phyloP scores from a whole-genome alignment of 179 eudicot species.

The Beta corolliflora region DNA sequence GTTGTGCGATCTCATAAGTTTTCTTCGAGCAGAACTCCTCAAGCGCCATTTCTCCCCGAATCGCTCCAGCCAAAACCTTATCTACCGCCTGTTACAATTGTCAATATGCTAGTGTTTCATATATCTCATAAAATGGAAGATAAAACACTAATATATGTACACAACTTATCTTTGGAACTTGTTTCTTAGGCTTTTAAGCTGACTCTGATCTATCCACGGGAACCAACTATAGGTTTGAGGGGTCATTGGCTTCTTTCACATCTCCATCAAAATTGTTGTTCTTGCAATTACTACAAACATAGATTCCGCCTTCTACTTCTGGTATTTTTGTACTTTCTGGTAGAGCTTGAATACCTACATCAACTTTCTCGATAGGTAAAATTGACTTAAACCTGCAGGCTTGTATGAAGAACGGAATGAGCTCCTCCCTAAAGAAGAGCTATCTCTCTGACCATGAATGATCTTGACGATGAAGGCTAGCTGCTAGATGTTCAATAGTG shows the following conservation, averaged over 20 bases:
- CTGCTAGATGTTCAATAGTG: slow-evolving; percentile 68
- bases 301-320: slow-evolving; percentile 36
- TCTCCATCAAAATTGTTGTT: slow-evolving; percentile 37
- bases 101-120: slow-evolving; percentile 15
- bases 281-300: slow-evolving; percentile 71
- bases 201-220: slow-evolving; percentile 56
- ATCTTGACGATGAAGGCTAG: slow-evolving; percentile 81
- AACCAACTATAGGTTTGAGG: slow-evolving; percentile 69
- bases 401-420: slow-evolving; percentile 73
- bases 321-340: slow-evolving; percentile 38
- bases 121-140: slow-evolving; percentile 18
- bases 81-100: slow-evolving; percentile 77
- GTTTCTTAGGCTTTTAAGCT: slow-evolving; percentile 54
- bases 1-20: slow-evolving; percentile 73
- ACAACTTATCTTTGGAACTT: slow-evolving; percentile 78
- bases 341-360: slow-evolving; percentile 76
- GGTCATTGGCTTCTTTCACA: slow-evolving; percentile 38
- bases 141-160: background rate
- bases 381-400: slow-evolving; percentile 56
- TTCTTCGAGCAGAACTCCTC: slow-evolving; percentile 83
- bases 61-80: slow-evolving; percentile 90
- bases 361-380: slow-evolving; percentile 58
- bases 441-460: slow-evolving; percentile 56
- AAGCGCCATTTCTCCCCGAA: slow-evolving; percentile 96
- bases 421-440: too few relatives aligned